Conservation (phyloP, 73 alveolate genomes). For the Paramecium caudatum region DNA sequence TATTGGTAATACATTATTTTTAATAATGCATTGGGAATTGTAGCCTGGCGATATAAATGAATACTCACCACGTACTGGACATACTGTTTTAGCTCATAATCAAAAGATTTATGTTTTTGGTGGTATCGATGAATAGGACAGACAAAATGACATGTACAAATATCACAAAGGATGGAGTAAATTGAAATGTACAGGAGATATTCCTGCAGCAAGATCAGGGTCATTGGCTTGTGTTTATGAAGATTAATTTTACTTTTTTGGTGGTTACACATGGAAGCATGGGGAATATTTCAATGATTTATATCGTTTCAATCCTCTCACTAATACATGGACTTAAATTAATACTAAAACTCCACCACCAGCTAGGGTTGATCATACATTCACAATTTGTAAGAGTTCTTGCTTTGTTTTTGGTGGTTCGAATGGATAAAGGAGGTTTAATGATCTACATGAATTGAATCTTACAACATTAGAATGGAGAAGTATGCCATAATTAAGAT, state of each 20-base stretch:
- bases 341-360: slow-evolving; percentile 73
- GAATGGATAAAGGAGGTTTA: slow-evolving; percentile 74
- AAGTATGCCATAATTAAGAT: background rate
- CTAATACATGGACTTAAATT: slow-evolving; percentile 83
- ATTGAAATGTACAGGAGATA: slow-evolving; percentile 67
- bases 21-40: slow-evolving; percentile 34
- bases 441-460: slow-evolving; percentile 61
- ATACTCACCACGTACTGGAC: slow-evolving; percentile 88
- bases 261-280: slow-evolving; percentile 91
- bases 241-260: slow-evolving; percentile 82
- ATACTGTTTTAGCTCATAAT: slow-evolving; percentile 76
- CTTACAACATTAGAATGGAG: slow-evolving; percentile 49
- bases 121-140: slow-evolving; percentile 86
- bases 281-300: slow-evolving; percentile 96
- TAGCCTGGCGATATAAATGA: background rate
- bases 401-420: slow-evolving; percentile 84
- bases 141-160: slow-evolving; percentile 79
- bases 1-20: slow-evolving; percentile 30
- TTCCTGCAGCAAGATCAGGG: slow-evolving; percentile 83
- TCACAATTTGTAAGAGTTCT: slow-evolving; percentile 48
- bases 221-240: slow-evolving; percentile 79
- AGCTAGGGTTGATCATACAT: slow-evolving; percentile 83
- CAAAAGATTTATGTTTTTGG: slow-evolving; percentile 83
- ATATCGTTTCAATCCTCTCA: slow-evolving; percentile 78
- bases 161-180: slow-evolving; percentile 79